These are phyloP conservation scores for Helminthosporium solani DNA, from an alignment of 2,329 filamentous ascomycete genomes.

Conservation along the genomic window DNA sequence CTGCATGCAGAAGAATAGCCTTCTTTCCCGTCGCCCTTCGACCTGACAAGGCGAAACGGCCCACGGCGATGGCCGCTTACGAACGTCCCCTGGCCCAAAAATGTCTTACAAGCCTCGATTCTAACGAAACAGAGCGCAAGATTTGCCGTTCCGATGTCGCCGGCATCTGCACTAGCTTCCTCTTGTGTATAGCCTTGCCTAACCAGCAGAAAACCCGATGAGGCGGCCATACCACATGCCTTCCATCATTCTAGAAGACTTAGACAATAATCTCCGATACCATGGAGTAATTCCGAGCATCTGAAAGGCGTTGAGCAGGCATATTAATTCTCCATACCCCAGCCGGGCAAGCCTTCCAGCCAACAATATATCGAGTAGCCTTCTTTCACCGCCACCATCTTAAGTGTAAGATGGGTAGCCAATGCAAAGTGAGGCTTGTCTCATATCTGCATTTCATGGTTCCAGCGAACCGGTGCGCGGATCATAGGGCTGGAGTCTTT, in stretches of 20 bases:
- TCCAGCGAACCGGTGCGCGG: neutral
- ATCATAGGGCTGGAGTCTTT: slow-evolving; percentile 1
- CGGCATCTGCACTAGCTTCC: no score
- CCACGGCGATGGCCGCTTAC: neutral
- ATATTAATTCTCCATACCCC: neutral
- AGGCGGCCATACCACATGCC: neutral
- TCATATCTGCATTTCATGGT: neutral
- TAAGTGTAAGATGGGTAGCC: neutral
- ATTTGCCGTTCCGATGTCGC: no score
- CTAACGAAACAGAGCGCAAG: no score
- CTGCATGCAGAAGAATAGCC: neutral
- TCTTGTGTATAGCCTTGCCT: no score
- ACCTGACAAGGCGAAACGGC: neutral
- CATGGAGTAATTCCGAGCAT: neutral
- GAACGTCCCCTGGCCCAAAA: neutral
- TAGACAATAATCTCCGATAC: neutral
- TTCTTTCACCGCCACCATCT: neutral
- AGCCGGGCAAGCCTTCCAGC: neutral
- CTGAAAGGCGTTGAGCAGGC: slow-evolving; percentile 1
- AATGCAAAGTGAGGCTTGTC: slow-evolving; percentile 2
- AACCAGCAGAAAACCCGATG: neutral
- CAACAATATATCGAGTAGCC: neutral
- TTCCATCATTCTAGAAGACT: neutral
- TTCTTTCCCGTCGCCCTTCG: neutral
- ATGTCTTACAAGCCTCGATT: neutral